These are phyloP conservation scores for Solanum dulcamara DNA, from an alignment of 257 asterid species.

Conservation along the genomic window DNA sequence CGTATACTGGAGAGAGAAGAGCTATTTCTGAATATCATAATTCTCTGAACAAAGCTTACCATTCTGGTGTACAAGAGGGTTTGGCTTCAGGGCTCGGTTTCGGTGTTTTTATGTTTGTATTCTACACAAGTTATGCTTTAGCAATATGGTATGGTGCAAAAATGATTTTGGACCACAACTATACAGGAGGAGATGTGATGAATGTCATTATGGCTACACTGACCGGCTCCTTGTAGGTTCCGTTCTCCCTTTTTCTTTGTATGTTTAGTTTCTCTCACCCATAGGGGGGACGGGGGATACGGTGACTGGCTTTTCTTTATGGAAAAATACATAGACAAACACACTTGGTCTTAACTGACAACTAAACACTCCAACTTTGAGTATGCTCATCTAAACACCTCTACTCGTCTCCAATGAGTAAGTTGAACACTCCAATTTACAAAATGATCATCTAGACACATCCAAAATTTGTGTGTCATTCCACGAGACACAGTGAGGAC, in stretches of 20 bases:
- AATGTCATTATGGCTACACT: conserved; percentile 56
- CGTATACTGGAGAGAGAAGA: conserved; percentile 64
- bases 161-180: conserved; percentile 44
- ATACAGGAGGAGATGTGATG: conserved; percentile 53
- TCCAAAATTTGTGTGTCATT: neutral
- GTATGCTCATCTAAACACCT: neutral
- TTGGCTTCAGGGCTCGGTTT: conserved; percentile 58
- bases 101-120: conserved; percentile 46
- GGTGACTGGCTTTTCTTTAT: neutral
- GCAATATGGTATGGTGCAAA: conserved; percentile 69
- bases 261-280: neutral
- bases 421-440: neutral
- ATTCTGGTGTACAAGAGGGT: conserved; percentile 59
- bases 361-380: neutral
- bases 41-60: conserved; percentile 51
- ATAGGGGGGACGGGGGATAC: neutral
- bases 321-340: neutral
- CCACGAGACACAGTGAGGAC: neutral
- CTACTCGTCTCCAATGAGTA: neutral
- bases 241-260: neutral
- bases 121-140: conserved; percentile 67
- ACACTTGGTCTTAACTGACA: neutral
- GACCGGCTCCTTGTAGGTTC: conserved; percentile 60
- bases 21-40: conserved; percentile 38
- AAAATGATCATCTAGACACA: neutral